These are phyloP conservation scores for Cyclanthera cordifolia DNA, from an alignment of 306 rosid genomes.

Conservation along the genomic window DNA sequence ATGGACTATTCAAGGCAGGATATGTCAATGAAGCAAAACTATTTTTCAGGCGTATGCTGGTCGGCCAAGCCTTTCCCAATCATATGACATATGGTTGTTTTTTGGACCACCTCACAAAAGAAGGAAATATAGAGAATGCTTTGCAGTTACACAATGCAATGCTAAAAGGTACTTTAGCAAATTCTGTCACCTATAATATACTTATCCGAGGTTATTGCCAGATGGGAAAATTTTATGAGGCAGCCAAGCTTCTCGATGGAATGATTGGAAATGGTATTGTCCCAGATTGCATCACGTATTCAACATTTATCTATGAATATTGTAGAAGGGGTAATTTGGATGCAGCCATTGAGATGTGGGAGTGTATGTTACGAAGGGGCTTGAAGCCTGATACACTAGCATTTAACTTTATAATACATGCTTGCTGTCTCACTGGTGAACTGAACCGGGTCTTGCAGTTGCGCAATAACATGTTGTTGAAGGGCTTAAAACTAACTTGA, in stretches of 20 bases:
- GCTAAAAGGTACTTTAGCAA: conserved; percentile 52
- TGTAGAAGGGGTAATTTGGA: conserved; percentile 54
- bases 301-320: conserved; percentile 67
- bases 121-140: conserved; percentile 75
- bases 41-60: conserved; percentile 51
- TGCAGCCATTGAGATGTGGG: conserved; percentile 63
- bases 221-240: conserved; percentile 60
- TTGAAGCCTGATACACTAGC: conserved; percentile 65
- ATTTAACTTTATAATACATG: conserved; percentile 61
- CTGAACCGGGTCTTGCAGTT: conserved; percentile 52
- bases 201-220: conserved; percentile 79
- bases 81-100: conserved; percentile 69
- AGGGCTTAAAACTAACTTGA: conserved; percentile 47
- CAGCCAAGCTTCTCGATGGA: conserved; percentile 45
- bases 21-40: conserved; percentile 48
- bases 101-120: conserved; percentile 50
- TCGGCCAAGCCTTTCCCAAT: conserved; percentile 40
- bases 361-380: conserved; percentile 63
- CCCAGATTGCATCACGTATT: conserved; percentile 78
- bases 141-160: conserved; percentile 54
- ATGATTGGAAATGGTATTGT: conserved; percentile 53
- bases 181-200: conserved; percentile 64
- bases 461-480: conserved; percentile 71
- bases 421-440: conserved; percentile 75
- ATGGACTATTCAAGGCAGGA: conserved; percentile 77